Evolutionary conservation across 176 grass and related monocot genomes (phyloP).

Genomic region (Cymbopogon citratus): DNA sequence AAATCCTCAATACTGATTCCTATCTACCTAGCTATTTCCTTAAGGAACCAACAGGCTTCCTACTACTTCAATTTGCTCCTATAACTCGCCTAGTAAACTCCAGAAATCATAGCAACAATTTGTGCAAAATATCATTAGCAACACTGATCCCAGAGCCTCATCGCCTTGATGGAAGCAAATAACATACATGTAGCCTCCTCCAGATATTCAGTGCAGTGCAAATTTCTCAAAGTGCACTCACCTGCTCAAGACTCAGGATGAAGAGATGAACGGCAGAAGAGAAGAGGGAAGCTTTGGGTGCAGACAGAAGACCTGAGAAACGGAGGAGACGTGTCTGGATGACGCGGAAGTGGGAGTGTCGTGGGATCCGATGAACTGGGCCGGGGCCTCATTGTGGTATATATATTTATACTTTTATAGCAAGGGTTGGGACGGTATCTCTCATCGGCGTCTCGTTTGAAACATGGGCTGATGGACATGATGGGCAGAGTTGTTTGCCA

Average conservation of each 20-base stretch:
- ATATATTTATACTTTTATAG: too few species aligned
- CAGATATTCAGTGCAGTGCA: not conserved
- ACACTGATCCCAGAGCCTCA: not conserved
- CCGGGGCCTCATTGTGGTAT: too few species aligned
- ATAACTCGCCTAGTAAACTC: not conserved
- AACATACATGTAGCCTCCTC: not conserved
- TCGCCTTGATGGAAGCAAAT: not conserved
- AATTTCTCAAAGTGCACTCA: not conserved
- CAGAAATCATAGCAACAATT: not conserved
- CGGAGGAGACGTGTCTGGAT: not conserved
- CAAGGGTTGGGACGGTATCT: too few species aligned
- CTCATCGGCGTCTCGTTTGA: too few species aligned
- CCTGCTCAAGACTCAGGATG: not conserved
- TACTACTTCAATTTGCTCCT: not conserved
- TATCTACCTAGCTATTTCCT: too few species aligned
- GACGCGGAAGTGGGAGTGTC: not conserved
- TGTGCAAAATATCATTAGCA: not conserved
- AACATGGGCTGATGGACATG: too few species aligned
- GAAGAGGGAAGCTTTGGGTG: not conserved
- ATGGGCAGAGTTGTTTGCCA: too few species aligned
- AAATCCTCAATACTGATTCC: too few species aligned
- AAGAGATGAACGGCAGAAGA: not conserved
- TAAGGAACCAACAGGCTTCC: not conserved
- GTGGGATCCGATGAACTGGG: conserved; percentile 15
- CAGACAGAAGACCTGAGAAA: not conserved